Base-by-base conservation (phyloP, 129 eudicot genomes). In the Apium graveolens region DNA sequence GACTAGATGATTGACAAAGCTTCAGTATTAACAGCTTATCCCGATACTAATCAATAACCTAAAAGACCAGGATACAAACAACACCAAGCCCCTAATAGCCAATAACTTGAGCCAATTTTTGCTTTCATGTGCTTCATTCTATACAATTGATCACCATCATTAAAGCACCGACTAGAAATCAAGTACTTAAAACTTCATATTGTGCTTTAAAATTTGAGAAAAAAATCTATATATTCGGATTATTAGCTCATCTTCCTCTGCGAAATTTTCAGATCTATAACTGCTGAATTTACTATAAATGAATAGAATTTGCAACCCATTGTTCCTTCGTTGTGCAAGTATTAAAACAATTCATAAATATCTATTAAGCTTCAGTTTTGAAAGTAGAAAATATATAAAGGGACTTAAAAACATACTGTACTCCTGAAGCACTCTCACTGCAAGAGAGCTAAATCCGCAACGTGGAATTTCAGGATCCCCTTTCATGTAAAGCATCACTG, bases 381-480 rank as follows among this genome's bases (percentile, higher is more conserved):
- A 44, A 7, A 18, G 48, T 78, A n/a, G n/a, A 20, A 73, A 24
- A 12, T 24, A 13, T n/a, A 44, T 49, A 62, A 83, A 63, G 49
- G 45, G 20, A 16, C 26, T n/a, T 21, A 27, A 11, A 72, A 39
- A 85, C 97, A 87, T 87, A 96, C 99, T 76, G 72, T 96, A 96
- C 84, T 87, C 97, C 29, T 85, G 85, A 80, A 96, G 81, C 39
- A 96, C 99, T 86, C 96, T 89, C 78, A 96, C 97, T 39, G 99
- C 99, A 73, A 96, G 82, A 51, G 99, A 88, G 88, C 99, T 96
- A 87, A 96, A 96, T 71, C 99, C 99, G 82, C 99, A 96, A 11
- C 92, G 92, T 21, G 99, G 99, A 81, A 80, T 84, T 26, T 90
- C 97, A 11, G 99, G 99, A 77, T 87, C 90, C 84, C 99, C 99